A percentile compares a stretch with the other conserved stretches of the same genome.
phyloP scores from a whole-genome alignment of 805 yeast genomes.

The Clavispora phyllophila region DNA sequence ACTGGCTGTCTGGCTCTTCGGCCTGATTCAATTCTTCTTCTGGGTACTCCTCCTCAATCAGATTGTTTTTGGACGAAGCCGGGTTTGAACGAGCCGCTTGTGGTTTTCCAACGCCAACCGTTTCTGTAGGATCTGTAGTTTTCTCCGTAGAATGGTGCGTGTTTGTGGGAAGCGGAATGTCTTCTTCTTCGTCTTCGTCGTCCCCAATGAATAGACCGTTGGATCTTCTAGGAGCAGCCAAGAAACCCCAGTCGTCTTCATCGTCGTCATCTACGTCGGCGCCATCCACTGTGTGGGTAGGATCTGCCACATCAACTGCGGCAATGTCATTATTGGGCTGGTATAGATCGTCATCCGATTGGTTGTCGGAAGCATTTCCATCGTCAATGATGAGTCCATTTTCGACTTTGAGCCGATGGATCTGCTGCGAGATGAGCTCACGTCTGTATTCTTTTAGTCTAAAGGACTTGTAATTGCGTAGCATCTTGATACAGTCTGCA shows the following conservation, averaged over 20 bases:
- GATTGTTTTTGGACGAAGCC: background rate
- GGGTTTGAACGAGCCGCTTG: background rate
- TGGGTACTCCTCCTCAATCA: conserved; percentile 3
- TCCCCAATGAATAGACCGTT: conserved; percentile 26
- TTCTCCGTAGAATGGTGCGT: too few relatives aligned
- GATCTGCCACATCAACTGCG: conserved; percentile 9
- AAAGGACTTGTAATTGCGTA: conserved; percentile 11
- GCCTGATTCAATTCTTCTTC: conserved; percentile 10
- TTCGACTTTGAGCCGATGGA: conserved; percentile 13
- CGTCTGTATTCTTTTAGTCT: conserved; percentile 11
- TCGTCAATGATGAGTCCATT: conserved; percentile 15
- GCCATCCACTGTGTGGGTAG: conserved; percentile 1
- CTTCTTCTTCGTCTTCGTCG: conserved; percentile 30
- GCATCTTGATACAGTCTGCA: conserved; percentile 13
- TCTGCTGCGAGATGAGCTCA: conserved; percentile 11
- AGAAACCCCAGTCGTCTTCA: conserved; percentile 18
- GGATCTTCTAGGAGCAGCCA: conserved; percentile 8
- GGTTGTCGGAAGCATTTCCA: conserved; percentile 1
- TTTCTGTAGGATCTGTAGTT: too few relatives aligned
- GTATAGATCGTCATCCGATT: conserved; percentile 6
- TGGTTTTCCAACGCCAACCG: too few relatives aligned
- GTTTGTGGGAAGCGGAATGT: background rate
- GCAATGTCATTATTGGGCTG: conserved; percentile 6
- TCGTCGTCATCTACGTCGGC: conserved; percentile 2
- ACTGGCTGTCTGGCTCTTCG: conserved; percentile 3